These are phyloP conservation scores for Chytriomyces confervae DNA, from an alignment of 192 early-diverging fungal genomes.

Conservation along the genomic window DNA sequence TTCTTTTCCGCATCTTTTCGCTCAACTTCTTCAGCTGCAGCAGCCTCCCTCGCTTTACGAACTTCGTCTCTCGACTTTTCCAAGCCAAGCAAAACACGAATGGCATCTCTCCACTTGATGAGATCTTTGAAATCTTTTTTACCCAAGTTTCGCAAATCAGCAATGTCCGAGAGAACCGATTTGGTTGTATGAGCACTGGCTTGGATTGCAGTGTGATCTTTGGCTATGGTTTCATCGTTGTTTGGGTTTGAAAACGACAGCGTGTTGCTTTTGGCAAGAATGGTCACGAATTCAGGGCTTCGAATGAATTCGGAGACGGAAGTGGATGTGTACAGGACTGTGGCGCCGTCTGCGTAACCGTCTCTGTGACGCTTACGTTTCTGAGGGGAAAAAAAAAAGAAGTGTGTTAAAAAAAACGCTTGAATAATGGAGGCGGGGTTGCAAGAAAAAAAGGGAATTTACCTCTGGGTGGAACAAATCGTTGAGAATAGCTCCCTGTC, in stretches of 20 bases:
- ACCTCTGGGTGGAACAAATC: conserved; percentile 91
- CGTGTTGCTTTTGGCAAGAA: conserved; percentile 79
- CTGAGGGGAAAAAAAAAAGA: conserved; percentile 12
- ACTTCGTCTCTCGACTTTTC: conserved; percentile 46
- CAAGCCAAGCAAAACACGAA: conserved; percentile 68
- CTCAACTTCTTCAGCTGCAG: conserved; percentile 38
- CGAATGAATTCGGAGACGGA: conserved; percentile 83
- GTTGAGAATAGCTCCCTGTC: conserved; percentile 55
- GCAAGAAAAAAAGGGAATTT: background rate
- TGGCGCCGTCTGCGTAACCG: conserved; percentile 97
- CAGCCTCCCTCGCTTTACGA: conserved; percentile 34
- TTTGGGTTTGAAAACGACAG: conserved; percentile 69
- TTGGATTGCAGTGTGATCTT: conserved; percentile 59
- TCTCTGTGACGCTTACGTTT: conserved; percentile 90
- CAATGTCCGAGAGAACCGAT: conserved; percentile 79
- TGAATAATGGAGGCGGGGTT: background rate
- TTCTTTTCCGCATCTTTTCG: conserved; percentile 65
- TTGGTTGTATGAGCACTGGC: conserved; percentile 75
- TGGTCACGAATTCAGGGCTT: conserved; percentile 74
- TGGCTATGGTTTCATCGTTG: conserved; percentile 49
- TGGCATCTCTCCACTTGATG: conserved; percentile 84
- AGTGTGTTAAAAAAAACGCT: background rate
- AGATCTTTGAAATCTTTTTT: conserved; percentile 92
- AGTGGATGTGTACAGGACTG: conserved; percentile 79
- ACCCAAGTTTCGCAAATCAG: conserved; percentile 90